Evolutionary conservation across 1,284 basidiomycete genomes (phyloP).

Genomic region (Blastosporella zonata): DNA sequence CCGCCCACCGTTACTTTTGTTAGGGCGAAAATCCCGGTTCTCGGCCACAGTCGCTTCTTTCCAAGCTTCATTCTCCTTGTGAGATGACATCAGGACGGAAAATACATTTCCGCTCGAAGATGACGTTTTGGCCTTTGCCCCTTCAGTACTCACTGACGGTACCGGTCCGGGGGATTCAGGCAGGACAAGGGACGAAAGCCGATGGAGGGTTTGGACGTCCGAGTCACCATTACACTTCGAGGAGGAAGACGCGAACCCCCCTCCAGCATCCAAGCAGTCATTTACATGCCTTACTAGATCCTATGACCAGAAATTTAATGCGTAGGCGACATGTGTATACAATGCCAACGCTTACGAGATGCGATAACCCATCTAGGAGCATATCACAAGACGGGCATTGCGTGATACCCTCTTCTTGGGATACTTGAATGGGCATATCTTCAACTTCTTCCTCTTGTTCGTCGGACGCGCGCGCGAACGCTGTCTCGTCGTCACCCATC

Average conservation of each 20-base stretch:
- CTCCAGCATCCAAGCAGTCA: slow-evolving; percentile 40
- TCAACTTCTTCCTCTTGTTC: slow-evolving; percentile 25
- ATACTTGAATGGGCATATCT: slow-evolving; percentile 9
- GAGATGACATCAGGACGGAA: slow-evolving; percentile 78
- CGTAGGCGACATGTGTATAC: neutral
- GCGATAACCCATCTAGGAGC: slow-evolving; percentile 15
- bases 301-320: slow-evolving; percentile 26
- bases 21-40: slow-evolving; percentile 44
- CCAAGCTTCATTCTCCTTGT: slow-evolving; percentile 81
- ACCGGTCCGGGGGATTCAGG: slow-evolving; percentile 16
- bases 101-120: slow-evolving; percentile 47
- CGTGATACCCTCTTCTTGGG: neutral
- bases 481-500: slow-evolving; percentile 59
- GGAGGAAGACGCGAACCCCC: neutral
- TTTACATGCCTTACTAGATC: slow-evolving; percentile 49
- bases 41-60: slow-evolving; percentile 67
- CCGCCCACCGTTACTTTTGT: slow-evolving; percentile 52
- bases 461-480: slow-evolving; percentile 25
- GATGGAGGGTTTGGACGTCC: slow-evolving; percentile 15
- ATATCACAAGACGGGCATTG: slow-evolving; percentile 19
- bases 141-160: slow-evolving; percentile 15
- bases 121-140: slow-evolving; percentile 13
- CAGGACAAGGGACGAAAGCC: slow-evolving; percentile 22
- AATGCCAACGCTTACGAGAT: slow-evolving; percentile 16
- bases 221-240: slow-evolving; percentile 1